A percentile compares a stretch with the other conserved stretches of the same genome.
Conservation (phyloP, 495 filamentous ascomycete species). For the Astrothelium subdiscretum region DNA sequence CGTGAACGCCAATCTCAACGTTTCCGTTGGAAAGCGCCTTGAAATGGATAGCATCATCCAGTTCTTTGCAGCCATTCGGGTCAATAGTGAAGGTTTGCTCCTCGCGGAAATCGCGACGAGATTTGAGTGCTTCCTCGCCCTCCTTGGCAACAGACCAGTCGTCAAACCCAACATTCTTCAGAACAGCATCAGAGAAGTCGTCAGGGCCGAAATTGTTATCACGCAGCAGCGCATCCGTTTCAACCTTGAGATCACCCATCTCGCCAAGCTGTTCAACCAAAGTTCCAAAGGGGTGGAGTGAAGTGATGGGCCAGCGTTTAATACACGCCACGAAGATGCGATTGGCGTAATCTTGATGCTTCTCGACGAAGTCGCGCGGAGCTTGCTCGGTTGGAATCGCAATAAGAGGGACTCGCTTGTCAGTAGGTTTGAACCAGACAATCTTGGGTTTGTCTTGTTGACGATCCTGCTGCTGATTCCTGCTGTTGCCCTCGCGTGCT, state of each 20-base stretch:
- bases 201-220: constrained; percentile 98
- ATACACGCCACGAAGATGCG: constrained; percentile 98
- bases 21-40: constrained; percentile 69
- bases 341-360: constrained; percentile 93
- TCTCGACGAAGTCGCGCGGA: constrained; percentile 94
- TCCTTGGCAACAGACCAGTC: constrained; percentile 82
- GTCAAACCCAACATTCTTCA: constrained; percentile 82
- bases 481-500: constrained; percentile 69
- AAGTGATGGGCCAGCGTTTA: constrained; percentile 99
- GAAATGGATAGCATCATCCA: constrained; percentile 86
- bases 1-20: constrained; percentile 91
- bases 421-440: constrained; percentile 99
- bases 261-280: constrained; percentile 93
- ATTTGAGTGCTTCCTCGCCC: constrained; percentile 57
- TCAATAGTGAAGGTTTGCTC: constrained; percentile 90
- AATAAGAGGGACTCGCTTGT: constrained; percentile 95
- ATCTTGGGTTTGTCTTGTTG: constrained; percentile 98
- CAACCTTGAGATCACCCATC: constrained; percentile 93
- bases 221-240: constrained; percentile 90
- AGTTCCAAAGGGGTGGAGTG: constrained; percentile 93
- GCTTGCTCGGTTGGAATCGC: constrained; percentile 98
- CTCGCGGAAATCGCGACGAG: constrained; percentile 80
- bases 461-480: constrained; percentile 68
- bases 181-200: constrained; percentile 92
- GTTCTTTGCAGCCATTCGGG: constrained; percentile 66